Conservation (phyloP, 2,329 filamentous ascomycete genomes). For the Fusarium beomiforme region DNA sequence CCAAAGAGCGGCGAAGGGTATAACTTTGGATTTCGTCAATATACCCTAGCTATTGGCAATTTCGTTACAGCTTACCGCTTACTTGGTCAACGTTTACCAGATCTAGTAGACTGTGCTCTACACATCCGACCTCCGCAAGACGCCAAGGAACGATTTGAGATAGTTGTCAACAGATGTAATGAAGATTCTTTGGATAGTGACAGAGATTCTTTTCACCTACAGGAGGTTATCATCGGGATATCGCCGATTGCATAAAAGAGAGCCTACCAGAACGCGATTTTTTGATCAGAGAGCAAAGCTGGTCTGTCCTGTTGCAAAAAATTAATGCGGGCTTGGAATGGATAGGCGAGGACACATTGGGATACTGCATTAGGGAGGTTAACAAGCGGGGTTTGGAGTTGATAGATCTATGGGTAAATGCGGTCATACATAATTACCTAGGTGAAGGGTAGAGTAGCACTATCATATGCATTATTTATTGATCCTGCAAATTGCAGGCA, state of each 20-base stretch:
- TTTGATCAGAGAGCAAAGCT: accelerated
- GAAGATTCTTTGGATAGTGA: accelerated
- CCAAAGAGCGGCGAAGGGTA: accelerated
- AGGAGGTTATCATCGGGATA: not conserved
- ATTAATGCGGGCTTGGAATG: accelerated
- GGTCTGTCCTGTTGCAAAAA: accelerated
- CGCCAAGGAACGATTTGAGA: accelerated
- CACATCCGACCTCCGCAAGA: accelerated
- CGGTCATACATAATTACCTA: accelerated
- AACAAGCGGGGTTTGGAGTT: accelerated
- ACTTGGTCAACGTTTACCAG: not conserved
- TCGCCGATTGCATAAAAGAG: not conserved
- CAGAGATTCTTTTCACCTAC: not conserved
- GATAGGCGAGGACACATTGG: accelerated
- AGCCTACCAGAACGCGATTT: accelerated
- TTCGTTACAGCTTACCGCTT: not conserved
- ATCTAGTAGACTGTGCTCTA: accelerated
- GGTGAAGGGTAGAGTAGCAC: not conserved
- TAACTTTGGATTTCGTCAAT: accelerated
- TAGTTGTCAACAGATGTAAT: accelerated
- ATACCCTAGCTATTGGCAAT: not conserved
- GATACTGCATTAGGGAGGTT: accelerated
- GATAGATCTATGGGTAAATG: not conserved
- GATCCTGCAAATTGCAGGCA: no score
- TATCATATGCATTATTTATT: not conserved